Percentiles rank a stretch among this genome's conserved stretches.
These are phyloP conservation scores for Begonia masoniana DNA, from an alignment of 306 rosid species.

Conservation along the genomic window DNA sequence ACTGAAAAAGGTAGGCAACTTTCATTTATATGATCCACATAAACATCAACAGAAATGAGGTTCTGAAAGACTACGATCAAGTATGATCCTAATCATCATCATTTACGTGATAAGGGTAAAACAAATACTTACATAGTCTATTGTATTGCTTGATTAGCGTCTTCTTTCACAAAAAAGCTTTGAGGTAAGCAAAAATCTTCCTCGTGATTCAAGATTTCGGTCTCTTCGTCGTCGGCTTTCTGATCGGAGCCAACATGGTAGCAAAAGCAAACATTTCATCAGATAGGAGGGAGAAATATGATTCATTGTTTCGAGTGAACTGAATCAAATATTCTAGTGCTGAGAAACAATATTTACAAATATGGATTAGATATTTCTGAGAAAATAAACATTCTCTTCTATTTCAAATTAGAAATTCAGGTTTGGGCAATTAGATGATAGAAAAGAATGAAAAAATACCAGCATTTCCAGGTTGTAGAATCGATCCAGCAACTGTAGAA, in stretches of 20 bases:
- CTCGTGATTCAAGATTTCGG: conserved; percentile 56
- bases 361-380: no score
- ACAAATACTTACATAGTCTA: no score
- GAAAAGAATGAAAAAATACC: conserved; percentile 32
- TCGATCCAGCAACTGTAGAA: conserved; percentile 82
- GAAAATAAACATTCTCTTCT: no score
- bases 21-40: no score
- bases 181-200: conserved; percentile 86
- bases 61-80: no score
- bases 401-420: no score
- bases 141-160: not conserved
- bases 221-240: conserved; percentile 91
- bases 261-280: conserved; percentile 8
- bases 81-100: no score
- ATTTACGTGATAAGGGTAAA: no score
- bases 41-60: no score
- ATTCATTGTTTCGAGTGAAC: no score
- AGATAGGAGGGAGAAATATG: conserved; percentile 4
- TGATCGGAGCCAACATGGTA: conserved; percentile 8
- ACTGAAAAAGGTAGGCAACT: no score
- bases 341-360: no score
- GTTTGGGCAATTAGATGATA: conserved; percentile 1
- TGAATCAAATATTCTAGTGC: not conserved
- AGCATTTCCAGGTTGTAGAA: conserved; percentile 92
- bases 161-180: conserved; percentile 70